phyloP scores from a whole-genome alignment of 129 eudicot species.

The Deinandra increscens region DNA sequence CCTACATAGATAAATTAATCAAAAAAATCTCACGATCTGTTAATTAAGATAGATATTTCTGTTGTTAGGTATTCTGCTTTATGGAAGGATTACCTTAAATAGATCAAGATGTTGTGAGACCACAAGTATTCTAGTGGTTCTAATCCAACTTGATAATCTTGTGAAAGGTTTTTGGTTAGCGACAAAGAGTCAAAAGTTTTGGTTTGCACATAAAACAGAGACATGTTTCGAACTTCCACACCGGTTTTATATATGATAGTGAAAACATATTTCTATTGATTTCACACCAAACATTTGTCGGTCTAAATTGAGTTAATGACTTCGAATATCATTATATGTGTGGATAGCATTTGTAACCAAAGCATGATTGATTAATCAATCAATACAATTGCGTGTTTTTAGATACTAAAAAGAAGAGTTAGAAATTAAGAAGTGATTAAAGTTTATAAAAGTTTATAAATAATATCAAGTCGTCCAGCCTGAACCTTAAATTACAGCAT shows the following conservation, averaged over 20 bases:
- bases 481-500: no score
- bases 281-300: conserved; percentile 18
- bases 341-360: not conserved
- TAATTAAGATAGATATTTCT: not conserved
- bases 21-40: no score
- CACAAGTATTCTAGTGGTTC: conserved; percentile 17
- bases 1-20: no score
- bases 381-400: no score
- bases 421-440: no score
- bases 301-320: conserved; percentile 4
- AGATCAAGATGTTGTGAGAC: not conserved
- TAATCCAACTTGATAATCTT: conserved; percentile 7
- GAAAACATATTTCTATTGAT: not conserved
- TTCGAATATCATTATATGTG: conserved; percentile 19
- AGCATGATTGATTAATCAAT: not conserved
- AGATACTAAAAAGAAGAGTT: no score
- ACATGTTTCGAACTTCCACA: not conserved
- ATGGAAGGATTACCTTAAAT: conserved; percentile 1
- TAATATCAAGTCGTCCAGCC: no score
- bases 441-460: no score
- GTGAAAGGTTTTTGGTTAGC: not conserved
- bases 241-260: not conserved
- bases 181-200: not conserved
- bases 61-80: conserved; percentile 6
- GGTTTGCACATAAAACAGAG: conserved; percentile 1